Base-by-base conservation (phyloP, 1,139 yeast species). In the Yamadazyma atmosphaerica region DNA sequence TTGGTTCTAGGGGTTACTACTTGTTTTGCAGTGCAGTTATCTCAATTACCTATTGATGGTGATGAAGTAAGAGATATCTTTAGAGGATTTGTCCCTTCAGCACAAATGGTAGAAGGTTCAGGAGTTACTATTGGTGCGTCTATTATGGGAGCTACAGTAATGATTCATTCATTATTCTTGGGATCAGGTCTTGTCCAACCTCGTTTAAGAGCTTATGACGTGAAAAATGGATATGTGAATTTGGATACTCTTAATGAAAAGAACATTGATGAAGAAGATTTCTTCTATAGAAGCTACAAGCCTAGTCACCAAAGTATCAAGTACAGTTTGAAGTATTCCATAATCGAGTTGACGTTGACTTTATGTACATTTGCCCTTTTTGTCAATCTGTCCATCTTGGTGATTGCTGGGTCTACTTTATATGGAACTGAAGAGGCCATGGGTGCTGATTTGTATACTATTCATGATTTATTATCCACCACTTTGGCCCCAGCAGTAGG, bases 131-230 rank as follows among this genome's bases (percentile, higher is more conserved):
- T 82, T 34, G 86, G 92, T 4, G 82, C 88, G 17, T 84, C 90
- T 13, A 79, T 86, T 49, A 66, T 86, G 34, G 94, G 94, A 55
- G 86, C 92, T 21, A 85, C 92, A 0, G 92, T 85, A 21, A 85
- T 85, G 92, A 87, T 89, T 26, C 92, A 85, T 54, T 80, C 87
- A 15, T 65, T 85, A 40, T 84, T 83, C 51, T 68, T 85, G 46
- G 92, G 92, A 0, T 81, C 88, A 4, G 87, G 87, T 1, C 63
- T 85, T 43, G 90, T 82, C 6, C 87, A 83, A 55, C 87, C 90
- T 15, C 67, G 92, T 39, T 65, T 81, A 43, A 79, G 79, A 54
- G 88, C 83, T 35, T 82, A 67, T 49, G 88, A 82, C 51, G 61
- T 72, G 9, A 68, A 65, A 28, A 64, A 78, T 42, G 81, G 81